These are phyloP conservation scores for Phytophthora cryptogea DNA, from an alignment of 352 stramenopile genomes.

Conservation along the genomic window DNA sequence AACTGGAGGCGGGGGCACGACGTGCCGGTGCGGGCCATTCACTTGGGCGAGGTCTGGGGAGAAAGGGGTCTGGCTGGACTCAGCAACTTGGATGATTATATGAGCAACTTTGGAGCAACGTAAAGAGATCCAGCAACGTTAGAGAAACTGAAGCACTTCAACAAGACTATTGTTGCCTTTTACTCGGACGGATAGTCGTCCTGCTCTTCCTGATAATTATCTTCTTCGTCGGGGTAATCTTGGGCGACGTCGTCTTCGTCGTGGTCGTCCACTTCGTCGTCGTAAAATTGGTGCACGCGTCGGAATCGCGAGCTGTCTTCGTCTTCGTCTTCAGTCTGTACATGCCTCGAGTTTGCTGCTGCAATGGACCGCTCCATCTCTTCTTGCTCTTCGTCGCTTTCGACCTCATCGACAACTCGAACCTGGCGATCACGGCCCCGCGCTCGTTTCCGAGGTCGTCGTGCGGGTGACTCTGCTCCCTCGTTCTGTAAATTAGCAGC, in stretches of 20 bases:
- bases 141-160: neutral
- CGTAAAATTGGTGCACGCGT: conserved; percentile 17
- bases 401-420: conserved; percentile 38
- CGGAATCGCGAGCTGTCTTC: conserved; percentile 19
- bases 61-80: neutral
- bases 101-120: neutral
- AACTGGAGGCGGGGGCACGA: conserved; percentile 12
- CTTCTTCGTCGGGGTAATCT: conserved; percentile 27
- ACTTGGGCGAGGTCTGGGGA: conserved; percentile 13
- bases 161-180: neutral
- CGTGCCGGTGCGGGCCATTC: conserved; percentile 22
- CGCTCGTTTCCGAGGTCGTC: conserved; percentile 26
- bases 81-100: no score
- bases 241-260: conserved; percentile 26
- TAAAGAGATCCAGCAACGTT: neutral
- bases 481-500: conserved; percentile 1
- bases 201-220: conserved; percentile 21
- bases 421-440: conserved; percentile 19
- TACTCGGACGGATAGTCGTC: conserved; percentile 16
- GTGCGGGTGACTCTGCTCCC: neutral
- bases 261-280: conserved; percentile 34
- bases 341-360: neutral
- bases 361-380: conserved; percentile 25
- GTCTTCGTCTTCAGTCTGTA: conserved; percentile 13
- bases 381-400: conserved; percentile 42